Evolutionary conservation across 768 basidiomycete species (phyloP).

Genomic region (Leccinum arenicola): DNA sequence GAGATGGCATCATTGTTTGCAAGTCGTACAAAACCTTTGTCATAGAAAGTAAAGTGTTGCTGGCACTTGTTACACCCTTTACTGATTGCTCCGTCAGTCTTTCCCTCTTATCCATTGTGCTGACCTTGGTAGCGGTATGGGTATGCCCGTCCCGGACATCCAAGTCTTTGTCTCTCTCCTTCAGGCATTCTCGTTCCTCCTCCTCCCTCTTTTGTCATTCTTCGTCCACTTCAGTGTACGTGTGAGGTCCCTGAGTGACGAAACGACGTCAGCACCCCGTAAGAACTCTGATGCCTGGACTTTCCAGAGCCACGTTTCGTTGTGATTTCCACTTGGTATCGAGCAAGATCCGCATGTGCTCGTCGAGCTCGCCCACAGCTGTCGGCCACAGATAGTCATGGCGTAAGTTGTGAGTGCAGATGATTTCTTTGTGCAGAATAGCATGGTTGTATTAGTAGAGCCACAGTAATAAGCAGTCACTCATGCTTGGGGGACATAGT

Average conservation of each 20-base stretch:
- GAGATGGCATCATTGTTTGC: no score
- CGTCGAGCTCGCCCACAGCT: constrained; percentile 92
- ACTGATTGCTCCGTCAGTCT: no score
- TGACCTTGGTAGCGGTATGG: constrained; percentile 90
- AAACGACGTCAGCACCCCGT: constrained; percentile 89
- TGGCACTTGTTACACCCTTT: no score
- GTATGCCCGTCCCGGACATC: constrained; percentile 81
- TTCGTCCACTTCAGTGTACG: constrained; percentile 89
- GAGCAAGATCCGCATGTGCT: constrained; percentile 96
- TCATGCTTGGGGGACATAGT: constrained; percentile 89
- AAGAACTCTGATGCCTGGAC: constrained; percentile 85
- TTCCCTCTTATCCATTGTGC: constrained; percentile 72
- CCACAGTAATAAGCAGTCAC: constrained; percentile 29
- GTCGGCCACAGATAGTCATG: constrained; percentile 78
- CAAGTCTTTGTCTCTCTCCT: constrained; percentile 83
- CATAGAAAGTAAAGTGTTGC: no score
- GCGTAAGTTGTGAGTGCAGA: constrained; percentile 77
- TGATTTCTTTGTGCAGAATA: constrained; percentile 63
- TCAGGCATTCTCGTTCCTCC: constrained; percentile 73
- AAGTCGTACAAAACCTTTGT: no score
- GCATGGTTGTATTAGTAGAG: constrained; percentile 6
- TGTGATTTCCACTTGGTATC: constrained; percentile 99
- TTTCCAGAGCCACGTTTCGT: constrained; percentile 75
- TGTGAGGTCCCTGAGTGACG: constrained; percentile 90
- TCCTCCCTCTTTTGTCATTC: constrained; percentile 84